Evolutionary conservation across 257 asterid genomes (phyloP).

Genomic region (Cordia subcordata): DNA sequence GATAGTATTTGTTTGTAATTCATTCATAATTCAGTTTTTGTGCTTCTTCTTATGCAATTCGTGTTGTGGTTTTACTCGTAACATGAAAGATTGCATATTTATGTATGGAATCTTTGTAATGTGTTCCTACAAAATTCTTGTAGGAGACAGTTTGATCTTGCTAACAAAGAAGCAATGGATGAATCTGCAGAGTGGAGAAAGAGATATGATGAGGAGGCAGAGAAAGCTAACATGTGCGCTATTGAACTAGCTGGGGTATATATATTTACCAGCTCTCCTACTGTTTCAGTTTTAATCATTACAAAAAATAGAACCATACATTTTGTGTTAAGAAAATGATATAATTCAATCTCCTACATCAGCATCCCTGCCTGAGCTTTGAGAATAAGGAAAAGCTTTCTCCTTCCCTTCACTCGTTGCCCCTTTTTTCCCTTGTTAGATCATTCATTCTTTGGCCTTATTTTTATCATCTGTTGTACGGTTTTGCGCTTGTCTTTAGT

Average conservation of each 20-base stretch:
- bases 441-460: too few relatives aligned
- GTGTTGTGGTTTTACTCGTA: neutral
- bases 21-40: neutral
- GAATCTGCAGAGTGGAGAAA: slow-evolving; percentile 98
- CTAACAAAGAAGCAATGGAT: slow-evolving; percentile 97
- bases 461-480: too few relatives aligned
- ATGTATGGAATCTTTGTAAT: slow-evolving; percentile 1
- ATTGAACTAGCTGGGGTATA: slow-evolving; percentile 58
- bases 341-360: too few relatives aligned
- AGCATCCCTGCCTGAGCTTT: neutral
- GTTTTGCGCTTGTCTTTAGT: too few relatives aligned
- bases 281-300: neutral
- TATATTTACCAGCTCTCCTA: neutral
- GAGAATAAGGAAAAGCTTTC: neutral
- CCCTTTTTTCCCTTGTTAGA: too few relatives aligned
- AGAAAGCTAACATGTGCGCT: slow-evolving; percentile 42
- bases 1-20: too few relatives aligned
- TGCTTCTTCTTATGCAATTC: neutral
- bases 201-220: slow-evolving; percentile 68
- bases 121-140: slow-evolving; percentile 21
- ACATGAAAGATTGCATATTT: neutral
- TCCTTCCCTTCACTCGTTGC: neutral
- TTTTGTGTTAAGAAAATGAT: too few relatives aligned
- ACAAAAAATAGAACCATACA: too few relatives aligned
- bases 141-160: slow-evolving; percentile 93